These are phyloP conservation scores for Gomphus bonarii DNA, from an alignment of 1,284 basidiomycete species.

Conservation along the genomic window DNA sequence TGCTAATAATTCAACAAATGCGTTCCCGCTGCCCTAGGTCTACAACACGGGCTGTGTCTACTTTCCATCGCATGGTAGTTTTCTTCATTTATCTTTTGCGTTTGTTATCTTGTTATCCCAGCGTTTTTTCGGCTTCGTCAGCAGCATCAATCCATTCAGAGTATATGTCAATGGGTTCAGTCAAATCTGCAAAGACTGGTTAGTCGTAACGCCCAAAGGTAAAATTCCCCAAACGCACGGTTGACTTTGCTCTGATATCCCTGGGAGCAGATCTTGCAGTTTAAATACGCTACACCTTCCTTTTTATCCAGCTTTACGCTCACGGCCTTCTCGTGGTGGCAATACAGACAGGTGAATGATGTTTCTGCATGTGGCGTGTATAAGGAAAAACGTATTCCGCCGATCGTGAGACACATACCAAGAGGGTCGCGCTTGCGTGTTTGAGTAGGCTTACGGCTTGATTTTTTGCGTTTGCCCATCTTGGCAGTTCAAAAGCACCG, in stretches of 20 bases:
- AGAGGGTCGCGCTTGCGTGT: constrained; percentile 54
- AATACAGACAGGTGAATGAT: constrained; percentile 79
- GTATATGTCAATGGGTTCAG: constrained; percentile 84
- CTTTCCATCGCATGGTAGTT: background rate
- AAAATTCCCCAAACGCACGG: constrained; percentile 39
- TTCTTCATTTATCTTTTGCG: background rate
- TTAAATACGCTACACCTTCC: constrained; percentile 67
- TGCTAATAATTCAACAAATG: background rate
- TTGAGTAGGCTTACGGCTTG: constrained; percentile 58
- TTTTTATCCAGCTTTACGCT: constrained; percentile 79
- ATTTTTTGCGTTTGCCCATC: constrained; percentile 84
- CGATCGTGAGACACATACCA: constrained; percentile 33
- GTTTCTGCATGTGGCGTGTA: constrained; percentile 40
- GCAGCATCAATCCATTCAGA: constrained; percentile 90
- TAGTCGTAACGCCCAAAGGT: background rate
- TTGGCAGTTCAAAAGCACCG: background rate
- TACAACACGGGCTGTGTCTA: background rate
- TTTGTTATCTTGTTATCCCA: background rate
- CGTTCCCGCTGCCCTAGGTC: background rate
- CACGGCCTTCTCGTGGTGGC: constrained; percentile 84
- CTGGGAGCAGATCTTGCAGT: constrained; percentile 75
- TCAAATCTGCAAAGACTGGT: constrained; percentile 46
- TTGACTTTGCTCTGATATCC: constrained; percentile 77
- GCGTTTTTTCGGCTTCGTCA: constrained; percentile 63
- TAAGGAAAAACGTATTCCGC: background rate